Base-by-base conservation (phyloP, 2,329 filamentous ascomycete genomes). In the Basipetospora chlamydospora region DNA sequence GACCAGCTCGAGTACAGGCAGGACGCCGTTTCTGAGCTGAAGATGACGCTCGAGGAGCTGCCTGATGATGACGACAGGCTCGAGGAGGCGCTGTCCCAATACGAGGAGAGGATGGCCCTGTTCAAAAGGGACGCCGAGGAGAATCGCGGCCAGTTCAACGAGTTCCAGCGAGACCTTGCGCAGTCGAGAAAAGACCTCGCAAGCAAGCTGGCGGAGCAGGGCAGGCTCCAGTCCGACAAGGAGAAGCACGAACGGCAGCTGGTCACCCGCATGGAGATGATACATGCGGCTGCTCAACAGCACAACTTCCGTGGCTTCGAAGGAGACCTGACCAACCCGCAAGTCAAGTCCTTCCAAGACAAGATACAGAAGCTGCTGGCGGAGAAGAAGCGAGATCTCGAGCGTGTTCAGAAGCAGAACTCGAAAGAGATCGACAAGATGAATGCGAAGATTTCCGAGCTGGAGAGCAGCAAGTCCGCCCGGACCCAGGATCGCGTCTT, bases 291-390 rank as follows among this genome's bases (percentile, higher is more conserved):
- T 26, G 85, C 88, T 12, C 67, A 73, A 31, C 67, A 66, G 18
- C 82, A 94, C 54, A 77, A 73, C 40, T 82, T 98, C 43, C 78
- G 84, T 23, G 87, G 87, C 0, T 94, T 81, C 49, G 85, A 94
- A 43, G 73, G 78, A 15, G 75, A 86, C 10, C 60, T 94, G 30
- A 76, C 78, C 22, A 80, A 93, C 37, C 64, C 63, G 20, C 73
- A 83, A 38, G 77, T 93, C 26, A 65, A 70, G 26, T 68, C 78
- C 3, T 96, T 96, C 53, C 77, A 84, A 54, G 76, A 79, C 5
- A 77, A 77, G 44, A 73, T 96, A 33, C 70, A 77, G 30, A 87
- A 77, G 49, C 66, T 86, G 28, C 64, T 80, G 8, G 69, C 68
- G 37, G 86, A 95, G 38, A 88, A 92, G 56, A 84, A 80, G 46